Conservation (phyloP, 108 stramenopile genomes). For the Cyclostephanos invisitatus region DNA sequence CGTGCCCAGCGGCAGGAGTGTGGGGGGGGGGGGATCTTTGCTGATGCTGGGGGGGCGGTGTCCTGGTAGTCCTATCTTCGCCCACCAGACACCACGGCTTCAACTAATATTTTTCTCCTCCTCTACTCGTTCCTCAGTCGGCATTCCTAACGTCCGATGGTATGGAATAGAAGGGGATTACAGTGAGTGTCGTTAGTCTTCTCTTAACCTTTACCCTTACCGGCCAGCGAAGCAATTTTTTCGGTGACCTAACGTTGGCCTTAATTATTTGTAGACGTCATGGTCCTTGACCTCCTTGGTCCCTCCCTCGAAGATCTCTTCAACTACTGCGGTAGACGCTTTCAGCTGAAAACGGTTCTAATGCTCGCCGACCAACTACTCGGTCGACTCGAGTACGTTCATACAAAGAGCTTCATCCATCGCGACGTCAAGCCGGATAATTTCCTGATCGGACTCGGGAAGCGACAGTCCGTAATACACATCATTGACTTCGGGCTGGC, state of each 20-base stretch:
- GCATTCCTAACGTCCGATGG: constrained; percentile 99
- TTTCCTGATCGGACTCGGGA: constrained; percentile 98
- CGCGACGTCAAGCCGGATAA: constrained; percentile 99
- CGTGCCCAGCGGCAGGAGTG: not conserved
- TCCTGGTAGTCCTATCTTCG: not conserved
- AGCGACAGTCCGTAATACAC: constrained; percentile 96
- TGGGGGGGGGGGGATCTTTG: not conserved
- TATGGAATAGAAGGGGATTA: constrained; percentile 99
- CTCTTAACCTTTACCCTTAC: not conserved
- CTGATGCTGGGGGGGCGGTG: not conserved
- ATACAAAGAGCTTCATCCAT: constrained; percentile 99
- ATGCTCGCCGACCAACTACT: constrained; percentile 99
- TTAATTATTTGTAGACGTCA: constrained; percentile 58
- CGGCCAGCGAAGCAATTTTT: not conserved
- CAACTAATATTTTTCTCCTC: not conserved
- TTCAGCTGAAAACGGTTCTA: constrained; percentile 95
- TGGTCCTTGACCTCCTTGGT: constrained; percentile 99
- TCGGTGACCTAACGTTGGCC: not conserved
- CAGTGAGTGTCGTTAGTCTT: constrained; percentile 52
- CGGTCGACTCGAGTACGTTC: constrained; percentile 97
- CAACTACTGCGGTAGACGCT: constrained; percentile 98
- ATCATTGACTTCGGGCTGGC: constrained; percentile 99
- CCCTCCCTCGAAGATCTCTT: constrained; percentile 98
- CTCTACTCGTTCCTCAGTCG: constrained; percentile 59
- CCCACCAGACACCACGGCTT: not conserved